A percentile compares a stretch with the other conserved stretches of the same genome.
Evolutionary conservation across 768 basidiomycete species (phyloP).

Genomic region (Tylopilus cervinicoccineus): DNA sequence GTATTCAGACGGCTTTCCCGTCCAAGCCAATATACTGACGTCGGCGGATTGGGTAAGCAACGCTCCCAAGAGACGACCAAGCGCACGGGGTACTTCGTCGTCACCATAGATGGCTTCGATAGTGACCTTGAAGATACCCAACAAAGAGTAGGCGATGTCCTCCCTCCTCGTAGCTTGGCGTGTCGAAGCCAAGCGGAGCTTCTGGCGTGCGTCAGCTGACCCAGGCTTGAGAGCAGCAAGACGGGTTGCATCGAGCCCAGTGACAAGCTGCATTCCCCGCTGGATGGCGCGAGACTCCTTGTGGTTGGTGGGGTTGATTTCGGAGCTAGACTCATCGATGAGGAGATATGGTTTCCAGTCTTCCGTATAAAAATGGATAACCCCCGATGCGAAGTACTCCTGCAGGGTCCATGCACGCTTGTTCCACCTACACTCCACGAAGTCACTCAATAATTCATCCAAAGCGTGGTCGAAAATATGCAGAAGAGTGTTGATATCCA

Average conservation of each 20-base stretch:
- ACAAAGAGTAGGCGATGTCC: slow-evolving; percentile 23
- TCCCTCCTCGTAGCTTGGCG: slow-evolving; percentile 19
- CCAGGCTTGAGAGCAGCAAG: slow-evolving; percentile 12
- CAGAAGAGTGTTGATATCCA: background rate
- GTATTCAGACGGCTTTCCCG: slow-evolving; percentile 14
- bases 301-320: slow-evolving; percentile 6
- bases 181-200: slow-evolving; percentile 19
- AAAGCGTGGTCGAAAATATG: background rate
- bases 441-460: slow-evolving; percentile 3
- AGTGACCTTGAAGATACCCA: slow-evolving; percentile 19
- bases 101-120: slow-evolving; percentile 21
- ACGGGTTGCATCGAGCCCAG: background rate
- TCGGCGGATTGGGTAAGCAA: slow-evolving; percentile 16
- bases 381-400: slow-evolving; percentile 20
- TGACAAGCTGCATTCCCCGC: slow-evolving; percentile 15
- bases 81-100: slow-evolving; percentile 15
- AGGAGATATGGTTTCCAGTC: slow-evolving; percentile 22
- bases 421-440: slow-evolving; percentile 20
- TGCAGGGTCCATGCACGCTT: slow-evolving; percentile 20
- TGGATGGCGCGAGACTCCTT: slow-evolving; percentile 7
- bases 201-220: slow-evolving; percentile 6
- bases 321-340: background rate
- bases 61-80: slow-evolving; percentile 16
- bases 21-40: slow-evolving; percentile 15
- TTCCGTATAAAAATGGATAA: slow-evolving; percentile 21